Evolutionary conservation across 2,329 filamentous ascomycete species (phyloP).

Genomic region (Alternaria sp.): DNA sequence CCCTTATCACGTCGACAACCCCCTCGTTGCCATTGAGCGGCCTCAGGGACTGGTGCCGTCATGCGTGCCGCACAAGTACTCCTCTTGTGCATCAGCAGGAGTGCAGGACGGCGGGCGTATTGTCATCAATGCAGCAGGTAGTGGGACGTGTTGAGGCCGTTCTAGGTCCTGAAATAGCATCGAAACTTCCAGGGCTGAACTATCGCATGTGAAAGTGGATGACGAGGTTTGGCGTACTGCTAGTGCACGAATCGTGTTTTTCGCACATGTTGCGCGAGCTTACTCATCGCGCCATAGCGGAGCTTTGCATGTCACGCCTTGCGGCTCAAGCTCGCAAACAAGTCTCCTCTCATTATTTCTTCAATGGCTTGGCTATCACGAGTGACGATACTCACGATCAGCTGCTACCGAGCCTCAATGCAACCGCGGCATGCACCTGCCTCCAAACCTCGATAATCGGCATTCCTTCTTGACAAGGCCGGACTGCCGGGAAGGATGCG

Average conservation of each 20-base stretch:
- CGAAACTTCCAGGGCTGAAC: background rate
- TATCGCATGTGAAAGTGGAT: slow-evolving; percentile 31
- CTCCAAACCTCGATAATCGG: slow-evolving; percentile 17
- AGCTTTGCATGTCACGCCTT: slow-evolving; percentile 10
- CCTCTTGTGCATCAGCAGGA: slow-evolving; percentile 6
- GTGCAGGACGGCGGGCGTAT: slow-evolving; percentile 14
- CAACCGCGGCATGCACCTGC: slow-evolving; percentile 18
- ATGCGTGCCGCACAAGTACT: slow-evolving; percentile 18
- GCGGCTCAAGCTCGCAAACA: slow-evolving; percentile 16
- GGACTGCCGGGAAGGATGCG: slow-evolving; percentile 15
- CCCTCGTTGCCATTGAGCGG: slow-evolving; percentile 9
- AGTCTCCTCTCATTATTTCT: background rate
- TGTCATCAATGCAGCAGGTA: slow-evolving; percentile 11
- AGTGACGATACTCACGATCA: slow-evolving; percentile 9
- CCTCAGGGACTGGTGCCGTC: slow-evolving; percentile 13
- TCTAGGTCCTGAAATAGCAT: slow-evolving; percentile 11
- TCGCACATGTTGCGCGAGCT: slow-evolving; percentile 11
- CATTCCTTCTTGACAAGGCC: slow-evolving; percentile 10
- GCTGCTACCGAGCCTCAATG: slow-evolving; percentile 15
- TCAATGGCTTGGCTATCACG: slow-evolving; percentile 10
- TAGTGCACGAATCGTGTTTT: slow-evolving; percentile 18
- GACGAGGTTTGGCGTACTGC: slow-evolving; percentile 3
- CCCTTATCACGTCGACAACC: slow-evolving; percentile 11
- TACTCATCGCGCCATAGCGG: slow-evolving; percentile 13
- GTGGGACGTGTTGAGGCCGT: slow-evolving; percentile 16